Evolutionary conservation across 2,329 filamentous ascomycete genomes (phyloP).

Genomic region (Cladophialophora yegresii): DNA sequence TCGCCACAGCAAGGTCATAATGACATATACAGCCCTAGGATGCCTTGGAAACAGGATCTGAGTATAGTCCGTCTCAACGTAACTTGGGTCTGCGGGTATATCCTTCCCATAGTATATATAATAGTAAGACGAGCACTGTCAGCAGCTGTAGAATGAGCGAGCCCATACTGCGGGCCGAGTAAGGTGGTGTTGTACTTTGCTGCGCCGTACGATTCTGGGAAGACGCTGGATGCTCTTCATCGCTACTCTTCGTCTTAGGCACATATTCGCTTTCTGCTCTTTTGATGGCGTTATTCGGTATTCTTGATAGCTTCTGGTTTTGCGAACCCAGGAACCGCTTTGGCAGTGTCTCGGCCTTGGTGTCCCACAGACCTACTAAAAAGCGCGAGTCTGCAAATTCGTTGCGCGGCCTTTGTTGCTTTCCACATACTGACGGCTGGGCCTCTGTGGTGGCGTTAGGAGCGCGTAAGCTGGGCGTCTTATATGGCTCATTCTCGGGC

Average conservation of each 20-base stretch:
- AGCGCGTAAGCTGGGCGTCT: neutral
- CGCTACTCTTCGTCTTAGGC: neutral
- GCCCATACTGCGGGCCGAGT: neutral
- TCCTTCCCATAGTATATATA: neutral
- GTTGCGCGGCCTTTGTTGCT: neutral
- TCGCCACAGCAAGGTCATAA: neutral
- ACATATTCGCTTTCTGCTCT: neutral
- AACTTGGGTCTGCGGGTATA: neutral
- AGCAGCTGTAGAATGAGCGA: neutral
- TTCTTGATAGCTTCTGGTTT: neutral
- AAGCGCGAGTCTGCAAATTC: neutral
- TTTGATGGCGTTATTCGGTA: neutral
- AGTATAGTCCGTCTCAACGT: neutral
- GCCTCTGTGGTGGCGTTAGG: neutral
- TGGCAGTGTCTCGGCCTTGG: neutral
- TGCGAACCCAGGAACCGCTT: neutral
- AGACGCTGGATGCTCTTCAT: neutral
- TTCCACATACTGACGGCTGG: neutral
- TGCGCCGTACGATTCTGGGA: neutral
- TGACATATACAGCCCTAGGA: neutral
- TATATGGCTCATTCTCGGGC: neutral
- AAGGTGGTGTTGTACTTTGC: neutral
- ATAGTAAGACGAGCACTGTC: neutral
- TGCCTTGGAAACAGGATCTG: neutral
- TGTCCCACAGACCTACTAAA: neutral